These are phyloP conservation scores for Anethum foeniculum DNA, from an alignment of 140 eudicot species.

Conservation along the genomic window DNA sequence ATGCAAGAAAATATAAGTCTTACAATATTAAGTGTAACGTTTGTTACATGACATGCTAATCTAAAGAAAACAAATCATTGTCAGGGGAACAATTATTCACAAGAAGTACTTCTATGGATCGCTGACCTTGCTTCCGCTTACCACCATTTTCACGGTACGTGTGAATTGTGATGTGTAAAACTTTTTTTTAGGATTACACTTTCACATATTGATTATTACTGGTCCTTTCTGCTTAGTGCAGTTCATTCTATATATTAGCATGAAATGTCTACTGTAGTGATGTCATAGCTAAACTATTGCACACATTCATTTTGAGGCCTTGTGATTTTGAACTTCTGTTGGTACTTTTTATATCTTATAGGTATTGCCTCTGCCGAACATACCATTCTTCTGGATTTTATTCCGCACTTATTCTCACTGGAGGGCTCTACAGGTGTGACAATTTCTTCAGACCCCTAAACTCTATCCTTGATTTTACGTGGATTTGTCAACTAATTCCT, in stretches of 20 bases:
- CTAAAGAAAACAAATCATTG: not conserved
- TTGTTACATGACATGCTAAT: not conserved
- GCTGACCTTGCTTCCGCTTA: slow-evolving; percentile 70
- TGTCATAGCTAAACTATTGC: not conserved
- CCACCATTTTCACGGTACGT: slow-evolving; percentile 68
- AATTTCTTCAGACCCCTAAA: slow-evolving; percentile 13
- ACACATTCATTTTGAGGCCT: not conserved
- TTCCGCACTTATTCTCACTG: slow-evolving; percentile 89
- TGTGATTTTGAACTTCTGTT: not conserved
- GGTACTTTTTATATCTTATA: slow-evolving; percentile 14
- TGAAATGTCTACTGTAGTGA: not conserved
- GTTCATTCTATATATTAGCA: not conserved
- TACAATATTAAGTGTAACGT: not conserved
- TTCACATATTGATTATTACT: not conserved
- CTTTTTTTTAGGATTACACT: not conserved
- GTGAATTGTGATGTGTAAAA: slow-evolving; percentile 1
- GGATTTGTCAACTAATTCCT: too few species aligned
- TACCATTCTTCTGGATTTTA: slow-evolving; percentile 90
- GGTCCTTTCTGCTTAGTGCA: not conserved
- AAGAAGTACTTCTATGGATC: slow-evolving; percentile 89
- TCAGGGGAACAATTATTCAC: slow-evolving; percentile 81
- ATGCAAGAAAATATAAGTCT: not conserved
- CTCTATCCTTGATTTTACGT: not conserved
- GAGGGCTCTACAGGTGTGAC: slow-evolving; percentile 81
- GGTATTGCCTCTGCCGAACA: slow-evolving; percentile 93